These are phyloP conservation scores for Grigorovia yakushimaensis DNA, from an alignment of 805 yeast genomes.

Conservation along the genomic window DNA sequence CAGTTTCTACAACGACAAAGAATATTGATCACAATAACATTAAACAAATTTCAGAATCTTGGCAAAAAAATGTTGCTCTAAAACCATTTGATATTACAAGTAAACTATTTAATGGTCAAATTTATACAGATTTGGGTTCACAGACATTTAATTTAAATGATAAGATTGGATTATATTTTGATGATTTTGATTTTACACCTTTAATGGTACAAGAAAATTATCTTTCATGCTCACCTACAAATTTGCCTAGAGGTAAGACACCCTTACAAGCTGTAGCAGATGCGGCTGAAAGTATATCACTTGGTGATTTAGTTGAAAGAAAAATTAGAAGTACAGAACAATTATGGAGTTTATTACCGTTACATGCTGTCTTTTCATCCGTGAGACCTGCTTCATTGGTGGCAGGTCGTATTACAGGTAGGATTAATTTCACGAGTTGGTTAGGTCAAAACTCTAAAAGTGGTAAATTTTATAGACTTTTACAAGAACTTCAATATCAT, in stretches of 20 bases:
- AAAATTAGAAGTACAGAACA: slow-evolving; percentile 85
- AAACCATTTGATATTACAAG: slow-evolving; percentile 88
- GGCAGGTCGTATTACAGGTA: slow-evolving; percentile 58
- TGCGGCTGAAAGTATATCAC: slow-evolving; percentile 85
- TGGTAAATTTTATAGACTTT: slow-evolving; percentile 63
- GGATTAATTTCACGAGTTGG: slow-evolving; percentile 77
- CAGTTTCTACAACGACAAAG: slow-evolving; percentile 68
- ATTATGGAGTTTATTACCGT: slow-evolving; percentile 87
- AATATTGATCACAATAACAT: slow-evolving; percentile 48
- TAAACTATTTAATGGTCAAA: slow-evolving; percentile 50
- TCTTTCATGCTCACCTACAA: slow-evolving; percentile 50
- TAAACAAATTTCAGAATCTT: slow-evolving; percentile 50
- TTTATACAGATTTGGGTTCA: slow-evolving; percentile 39
- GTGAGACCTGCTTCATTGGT: slow-evolving; percentile 69
- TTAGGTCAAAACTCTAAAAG: slow-evolving; percentile 83
- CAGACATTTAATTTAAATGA: slow-evolving; percentile 56
- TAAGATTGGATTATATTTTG: slow-evolving; percentile 80
- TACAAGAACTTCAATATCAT: slow-evolving; percentile 85
- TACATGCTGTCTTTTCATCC: slow-evolving; percentile 80
- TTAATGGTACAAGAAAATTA: slow-evolving; percentile 95
- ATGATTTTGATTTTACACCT: slow-evolving; percentile 91
- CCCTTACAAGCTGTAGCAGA: slow-evolving; percentile 55
- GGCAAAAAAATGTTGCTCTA: slow-evolving; percentile 85
- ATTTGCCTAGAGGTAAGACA: slow-evolving; percentile 33
- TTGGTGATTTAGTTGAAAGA: slow-evolving; percentile 71